Evolutionary conservation across 768 basidiomycete genomes (phyloP).

Genomic region (Pleurotus platypus): DNA sequence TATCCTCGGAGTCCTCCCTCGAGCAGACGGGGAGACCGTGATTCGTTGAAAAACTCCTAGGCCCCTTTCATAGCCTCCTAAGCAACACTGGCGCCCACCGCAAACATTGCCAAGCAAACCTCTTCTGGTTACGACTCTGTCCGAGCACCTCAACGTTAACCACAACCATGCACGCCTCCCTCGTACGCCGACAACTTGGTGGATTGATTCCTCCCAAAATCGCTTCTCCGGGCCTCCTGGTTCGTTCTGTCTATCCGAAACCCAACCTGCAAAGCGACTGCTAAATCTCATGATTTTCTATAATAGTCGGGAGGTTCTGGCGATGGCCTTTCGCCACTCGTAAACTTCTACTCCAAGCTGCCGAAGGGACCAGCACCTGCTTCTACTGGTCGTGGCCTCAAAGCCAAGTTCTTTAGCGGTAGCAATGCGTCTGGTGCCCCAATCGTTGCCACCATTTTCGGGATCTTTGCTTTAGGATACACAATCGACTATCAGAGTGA

Average conservation of each 20-base stretch:
- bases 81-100: no score
- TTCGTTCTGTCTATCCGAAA: constrained; percentile 32
- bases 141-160: constrained; percentile 13
- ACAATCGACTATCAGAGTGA: constrained; percentile 87
- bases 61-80: no score
- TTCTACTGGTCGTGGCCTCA: constrained; percentile 57
- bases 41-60: no score
- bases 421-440: constrained; percentile 80
- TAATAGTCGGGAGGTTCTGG: constrained; percentile 77
- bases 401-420: constrained; percentile 80
- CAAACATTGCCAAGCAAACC: no score
- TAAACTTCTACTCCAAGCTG: constrained; percentile 95
- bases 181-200: constrained; percentile 80
- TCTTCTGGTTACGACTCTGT: constrained; percentile 16
- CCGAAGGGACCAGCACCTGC: constrained; percentile 81
- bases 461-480: constrained; percentile 48
- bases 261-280: background rate
- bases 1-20: no score
- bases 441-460: constrained; percentile 50
- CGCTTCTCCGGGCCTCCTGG: constrained; percentile 85
- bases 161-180: constrained; percentile 72
- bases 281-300: constrained; percentile 12
- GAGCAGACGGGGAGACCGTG: no score
- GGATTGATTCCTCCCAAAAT: constrained; percentile 93
- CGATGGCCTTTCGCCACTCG: constrained; percentile 76